Evolutionary conservation across 805 yeast species (phyloP).

Genomic region (Saturnispora mendoncae): DNA sequence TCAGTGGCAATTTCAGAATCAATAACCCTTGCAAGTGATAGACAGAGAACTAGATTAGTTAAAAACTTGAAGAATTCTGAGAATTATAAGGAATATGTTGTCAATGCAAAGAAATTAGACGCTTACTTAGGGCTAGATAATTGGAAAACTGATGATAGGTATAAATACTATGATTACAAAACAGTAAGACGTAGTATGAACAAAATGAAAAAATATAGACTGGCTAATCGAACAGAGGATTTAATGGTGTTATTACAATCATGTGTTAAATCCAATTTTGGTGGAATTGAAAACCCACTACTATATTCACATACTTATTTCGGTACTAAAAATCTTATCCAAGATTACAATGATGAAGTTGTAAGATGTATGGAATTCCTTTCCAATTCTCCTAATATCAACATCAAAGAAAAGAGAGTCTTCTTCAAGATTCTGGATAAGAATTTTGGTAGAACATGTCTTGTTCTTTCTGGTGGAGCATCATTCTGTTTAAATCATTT

Average conservation of each 20-base stretch:
- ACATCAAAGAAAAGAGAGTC: conserved; percentile 34
- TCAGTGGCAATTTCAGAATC: conserved; percentile 59
- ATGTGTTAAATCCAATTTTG: conserved; percentile 65
- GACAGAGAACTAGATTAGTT: conserved; percentile 43
- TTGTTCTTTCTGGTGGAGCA: conserved; percentile 74
- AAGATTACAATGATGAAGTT: conserved; percentile 46
- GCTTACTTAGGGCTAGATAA: conserved; percentile 45
- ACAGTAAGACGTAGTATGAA: conserved; percentile 43
- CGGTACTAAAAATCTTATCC: conserved; percentile 60
- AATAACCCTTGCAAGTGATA: conserved; percentile 46
- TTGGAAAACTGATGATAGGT: conserved; percentile 56
- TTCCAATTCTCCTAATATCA: conserved; percentile 30
- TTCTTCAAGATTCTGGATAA: conserved; percentile 51
- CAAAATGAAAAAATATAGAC: conserved; percentile 33
- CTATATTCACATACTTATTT: conserved; percentile 67
- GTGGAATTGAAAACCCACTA: conserved; percentile 66
- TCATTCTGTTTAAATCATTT: conserved; percentile 70
- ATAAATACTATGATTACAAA: conserved; percentile 60
- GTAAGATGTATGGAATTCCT: conserved; percentile 38
- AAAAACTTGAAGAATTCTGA: conserved; percentile 39
- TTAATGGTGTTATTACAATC: conserved; percentile 50
- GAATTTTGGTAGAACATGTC: conserved; percentile 64
- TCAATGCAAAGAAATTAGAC: conserved; percentile 51
- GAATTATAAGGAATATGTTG: conserved; percentile 54
- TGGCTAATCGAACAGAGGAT: conserved; percentile 32